Evolutionary conservation across 768 basidiomycete species (phyloP).

Genomic region (Pseudohyphozyma bogoriensis): DNA sequence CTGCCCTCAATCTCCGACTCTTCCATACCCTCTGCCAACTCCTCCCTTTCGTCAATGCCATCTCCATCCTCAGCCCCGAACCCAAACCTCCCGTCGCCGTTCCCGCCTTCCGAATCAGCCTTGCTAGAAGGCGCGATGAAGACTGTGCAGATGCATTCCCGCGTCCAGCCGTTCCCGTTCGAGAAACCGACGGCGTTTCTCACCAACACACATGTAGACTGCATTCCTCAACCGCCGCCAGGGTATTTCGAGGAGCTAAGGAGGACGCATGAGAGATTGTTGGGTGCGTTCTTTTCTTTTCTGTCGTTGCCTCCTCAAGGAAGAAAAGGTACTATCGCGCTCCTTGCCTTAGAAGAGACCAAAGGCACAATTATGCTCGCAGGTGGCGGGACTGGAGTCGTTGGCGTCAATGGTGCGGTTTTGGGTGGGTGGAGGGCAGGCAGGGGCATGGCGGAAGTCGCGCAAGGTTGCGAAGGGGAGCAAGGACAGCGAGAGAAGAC

Average conservation of each 20-base stretch:
- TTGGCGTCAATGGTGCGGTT: conserved; percentile 23
- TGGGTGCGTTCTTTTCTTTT: too few relatives aligned
- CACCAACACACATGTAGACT: conserved; percentile 12
- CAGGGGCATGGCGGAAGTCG: not conserved
- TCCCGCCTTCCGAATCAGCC: too few relatives aligned
- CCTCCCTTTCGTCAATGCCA: too few relatives aligned
- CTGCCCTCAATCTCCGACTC: not conserved
- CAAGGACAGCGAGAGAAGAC: not conserved
- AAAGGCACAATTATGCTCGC: conserved; percentile 8
- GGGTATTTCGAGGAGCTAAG: not conserved
- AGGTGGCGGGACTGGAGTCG: conserved; percentile 11
- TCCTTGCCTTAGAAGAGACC: too few relatives aligned
- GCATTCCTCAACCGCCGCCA: conserved; percentile 23
- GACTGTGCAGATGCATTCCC: conserved; percentile 15
- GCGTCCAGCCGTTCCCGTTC: not conserved
- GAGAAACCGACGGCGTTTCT: conserved; percentile 1
- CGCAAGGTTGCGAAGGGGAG: too few relatives aligned
- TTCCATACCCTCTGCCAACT: conserved; percentile 1
- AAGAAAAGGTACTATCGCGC: too few relatives aligned
- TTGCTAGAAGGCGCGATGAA: conserved; percentile 3
- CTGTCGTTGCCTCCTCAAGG: too few relatives aligned
- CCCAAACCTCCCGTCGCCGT: too few relatives aligned
- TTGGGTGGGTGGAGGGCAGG: conserved; percentile 21
- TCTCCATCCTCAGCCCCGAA: too few relatives aligned
- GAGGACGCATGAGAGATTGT: not conserved